Evolutionary conservation across 306 rosid species (phyloP), one percentile per base, ranked within the genome.

Genomic region (Pterocarpus santalinus): DNA sequence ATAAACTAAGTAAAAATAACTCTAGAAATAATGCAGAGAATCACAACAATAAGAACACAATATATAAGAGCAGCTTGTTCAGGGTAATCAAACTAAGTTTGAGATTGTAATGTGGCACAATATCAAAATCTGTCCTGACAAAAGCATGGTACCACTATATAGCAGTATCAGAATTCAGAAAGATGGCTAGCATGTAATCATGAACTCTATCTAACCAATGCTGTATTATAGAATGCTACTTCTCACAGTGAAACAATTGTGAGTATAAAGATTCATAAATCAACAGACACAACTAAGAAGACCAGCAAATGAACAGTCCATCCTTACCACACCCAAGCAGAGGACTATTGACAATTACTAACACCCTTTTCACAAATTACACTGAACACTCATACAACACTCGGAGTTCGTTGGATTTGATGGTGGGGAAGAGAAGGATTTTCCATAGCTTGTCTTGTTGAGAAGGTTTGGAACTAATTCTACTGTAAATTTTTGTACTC

Each of bases 251-350:
- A 32, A 17, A 66, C 52, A 85, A 16, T 76, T 62, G 57, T 38
- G 10, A 39, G 28, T 32, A 51, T 16, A 52, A 76, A n/a, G 10
- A n/a, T 41, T 33, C 8, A 52, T 9, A 41, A 77, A 38, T 69
- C 55, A 73, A 67, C 52, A 73, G 4, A 84, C 13, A 77, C 49
- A 44, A 44, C 49, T 44, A 44, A 44, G 49, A 44, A 44, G 11
- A 8, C 9, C 5, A 7, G 49, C 49, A 44, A 44, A 6, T 44
- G 49, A 44, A 44, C 5, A 36, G 4, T 5, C 22, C 32, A 64
- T 79, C 75, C 53, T 36, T 12, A 69, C 57, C 39, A 22, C 39
- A 74, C 17, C 46, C 75, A 68, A 43, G 34, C 43, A 77, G 46
- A 65, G 61, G 49, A 73, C 33, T 53, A 72, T 51, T 13, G 44